phyloP scores from a whole-genome alignment of 2,329 filamentous ascomycete species.

The Penicillium sp. region DNA sequence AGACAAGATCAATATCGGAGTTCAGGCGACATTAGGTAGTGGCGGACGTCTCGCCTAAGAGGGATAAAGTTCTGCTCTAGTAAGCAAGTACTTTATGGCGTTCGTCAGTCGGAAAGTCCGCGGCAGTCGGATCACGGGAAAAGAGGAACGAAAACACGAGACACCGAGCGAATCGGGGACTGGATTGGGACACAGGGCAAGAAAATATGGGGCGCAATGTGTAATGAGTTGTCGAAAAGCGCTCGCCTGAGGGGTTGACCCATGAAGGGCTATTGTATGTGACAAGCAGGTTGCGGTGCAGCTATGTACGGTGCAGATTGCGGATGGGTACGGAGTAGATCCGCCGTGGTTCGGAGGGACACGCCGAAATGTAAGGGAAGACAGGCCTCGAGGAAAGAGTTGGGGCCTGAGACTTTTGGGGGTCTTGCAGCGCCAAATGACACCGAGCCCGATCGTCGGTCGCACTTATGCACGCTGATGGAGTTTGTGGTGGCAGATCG shows the following conservation, averaged over 20 bases:
- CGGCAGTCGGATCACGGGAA: slow-evolving; percentile 29
- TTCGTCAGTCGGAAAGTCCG: slow-evolving; percentile 16
- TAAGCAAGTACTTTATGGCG: slow-evolving; percentile 14
- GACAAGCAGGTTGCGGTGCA: slow-evolving; percentile 11
- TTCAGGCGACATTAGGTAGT: slow-evolving; percentile 17
- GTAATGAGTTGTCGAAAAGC: slow-evolving; percentile 16
- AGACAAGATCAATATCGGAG: slow-evolving; percentile 2
- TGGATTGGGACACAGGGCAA: slow-evolving; percentile 1
- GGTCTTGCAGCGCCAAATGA: neutral
- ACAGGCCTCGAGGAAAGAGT: slow-evolving; percentile 9
- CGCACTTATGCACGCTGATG: slow-evolving; percentile 35
- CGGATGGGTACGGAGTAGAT: slow-evolving; percentile 23
- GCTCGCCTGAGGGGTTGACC: slow-evolving; percentile 15
- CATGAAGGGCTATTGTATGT: slow-evolving; percentile 18
- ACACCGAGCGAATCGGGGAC: slow-evolving; percentile 16
- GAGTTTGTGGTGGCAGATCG: slow-evolving; percentile 21
- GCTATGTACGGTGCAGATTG: slow-evolving; percentile 11
- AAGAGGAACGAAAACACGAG: slow-evolving; percentile 21
- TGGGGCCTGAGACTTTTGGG: neutral
- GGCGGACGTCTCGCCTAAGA: slow-evolving; percentile 20
- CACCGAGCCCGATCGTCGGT: slow-evolving; percentile 29
- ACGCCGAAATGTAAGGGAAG: slow-evolving; percentile 18
- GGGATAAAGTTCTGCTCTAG: slow-evolving; percentile 14
- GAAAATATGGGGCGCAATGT: slow-evolving; percentile 11
- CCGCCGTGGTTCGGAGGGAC: slow-evolving; percentile 10